phyloP scores from a whole-genome alignment of 2,329 filamentous ascomycete species.

The Raffaelea ambrosiae region DNA sequence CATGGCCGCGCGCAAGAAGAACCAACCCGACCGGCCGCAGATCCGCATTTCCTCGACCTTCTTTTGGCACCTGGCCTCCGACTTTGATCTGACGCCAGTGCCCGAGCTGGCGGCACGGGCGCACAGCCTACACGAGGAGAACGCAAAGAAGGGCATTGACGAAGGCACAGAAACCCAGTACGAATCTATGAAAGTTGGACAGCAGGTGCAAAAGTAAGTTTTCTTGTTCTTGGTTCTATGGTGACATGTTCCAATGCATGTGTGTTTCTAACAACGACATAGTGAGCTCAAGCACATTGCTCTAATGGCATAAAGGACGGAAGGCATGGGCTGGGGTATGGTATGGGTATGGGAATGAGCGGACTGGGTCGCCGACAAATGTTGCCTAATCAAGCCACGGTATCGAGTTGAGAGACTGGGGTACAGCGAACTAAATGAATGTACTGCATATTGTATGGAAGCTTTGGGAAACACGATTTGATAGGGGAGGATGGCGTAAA shows the following conservation, averaged over 20 bases:
- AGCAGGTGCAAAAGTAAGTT: constrained; percentile 48
- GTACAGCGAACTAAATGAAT: no score
- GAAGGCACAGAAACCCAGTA: constrained; percentile 44
- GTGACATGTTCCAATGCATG: constrained; percentile 6
- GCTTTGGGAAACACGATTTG: no score
- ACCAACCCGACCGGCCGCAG: constrained; percentile 39
- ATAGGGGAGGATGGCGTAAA: no score
- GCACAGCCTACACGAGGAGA: constrained; percentile 32
- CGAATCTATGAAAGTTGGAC: constrained; percentile 46
- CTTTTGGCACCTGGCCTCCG: constrained; percentile 52
- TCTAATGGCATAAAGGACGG: constrained; percentile 31
- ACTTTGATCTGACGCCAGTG: constrained; percentile 46
- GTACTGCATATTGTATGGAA: no score
- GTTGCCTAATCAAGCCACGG: no score
- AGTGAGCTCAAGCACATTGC: constrained; percentile 45
- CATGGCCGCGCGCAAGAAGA: constrained; percentile 31
- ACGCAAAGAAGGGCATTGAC: constrained; percentile 40
- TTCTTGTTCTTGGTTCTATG: not conserved
- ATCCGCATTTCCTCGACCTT: constrained; percentile 52
- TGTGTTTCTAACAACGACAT: constrained; percentile 1
- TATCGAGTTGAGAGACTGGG: no score
- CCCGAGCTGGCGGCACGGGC: constrained; percentile 37
- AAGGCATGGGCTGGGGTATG: no score
- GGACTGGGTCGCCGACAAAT: no score
- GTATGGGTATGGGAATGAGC: no score